Percentiles rank a stretch among this genome's conserved stretches.
These are phyloP conservation scores for Brasilioporus rufonigricans DNA, from an alignment of 768 basidiomycete species.

Conservation along the genomic window DNA sequence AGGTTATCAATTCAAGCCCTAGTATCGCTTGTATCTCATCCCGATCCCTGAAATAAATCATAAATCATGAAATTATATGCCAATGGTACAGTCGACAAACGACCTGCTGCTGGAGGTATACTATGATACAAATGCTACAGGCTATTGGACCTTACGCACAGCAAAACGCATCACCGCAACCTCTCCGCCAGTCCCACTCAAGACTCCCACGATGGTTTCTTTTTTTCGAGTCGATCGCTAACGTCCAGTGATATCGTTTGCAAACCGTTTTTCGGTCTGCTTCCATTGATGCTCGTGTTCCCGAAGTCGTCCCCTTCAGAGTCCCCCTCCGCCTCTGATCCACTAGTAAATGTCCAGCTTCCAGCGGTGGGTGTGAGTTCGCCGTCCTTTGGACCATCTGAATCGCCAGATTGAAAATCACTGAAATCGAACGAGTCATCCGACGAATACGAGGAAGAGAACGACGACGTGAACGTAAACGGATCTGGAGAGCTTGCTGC, in stretches of 20 bases:
- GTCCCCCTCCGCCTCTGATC: slow-evolving; percentile 29
- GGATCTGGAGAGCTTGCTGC: slow-evolving; percentile 47
- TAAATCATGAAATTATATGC: slow-evolving; percentile 9
- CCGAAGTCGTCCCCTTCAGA: slow-evolving; percentile 35
- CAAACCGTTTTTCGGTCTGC: slow-evolving; percentile 15
- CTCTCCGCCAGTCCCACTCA: neutral
- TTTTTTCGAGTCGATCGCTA: slow-evolving; percentile 21
- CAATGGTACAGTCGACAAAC: slow-evolving; percentile 14
- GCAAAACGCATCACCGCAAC: no score
- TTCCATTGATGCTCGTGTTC: slow-evolving; percentile 7
- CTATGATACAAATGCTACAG: slow-evolving; percentile 11
- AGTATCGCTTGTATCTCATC: slow-evolving; percentile 14
- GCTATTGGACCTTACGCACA: neutral
- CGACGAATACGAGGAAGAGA: slow-evolving; percentile 57
- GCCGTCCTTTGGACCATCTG: slow-evolving; percentile 32
- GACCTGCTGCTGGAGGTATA: slow-evolving; percentile 17
- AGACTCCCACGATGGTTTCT: slow-evolving; percentile 16
- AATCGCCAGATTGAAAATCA: slow-evolving; percentile 62
- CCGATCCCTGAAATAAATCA: neutral
- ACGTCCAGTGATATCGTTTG: slow-evolving; percentile 30
- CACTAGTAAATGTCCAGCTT: slow-evolving; percentile 67
- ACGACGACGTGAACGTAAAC: slow-evolving; percentile 47
- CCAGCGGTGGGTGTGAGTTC: slow-evolving; percentile 63
- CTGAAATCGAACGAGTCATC: slow-evolving; percentile 77
- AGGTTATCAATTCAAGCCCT: slow-evolving; percentile 56